These are phyloP conservation scores for Trypanosoma avium DNA, from an alignment of 208 protist genomes.

Conservation along the genomic window DNA sequence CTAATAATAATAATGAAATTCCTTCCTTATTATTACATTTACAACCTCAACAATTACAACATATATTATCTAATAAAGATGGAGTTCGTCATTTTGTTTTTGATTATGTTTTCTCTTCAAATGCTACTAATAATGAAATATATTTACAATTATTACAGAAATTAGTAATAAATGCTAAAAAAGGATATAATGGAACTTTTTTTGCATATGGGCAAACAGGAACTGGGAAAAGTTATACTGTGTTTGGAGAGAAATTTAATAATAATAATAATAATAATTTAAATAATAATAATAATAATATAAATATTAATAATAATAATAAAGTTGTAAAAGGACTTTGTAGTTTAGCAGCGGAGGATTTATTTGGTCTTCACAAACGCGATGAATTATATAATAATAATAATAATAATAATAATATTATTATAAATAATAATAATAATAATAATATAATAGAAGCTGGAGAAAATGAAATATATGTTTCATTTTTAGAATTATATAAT, in stretches of 20 bases:
- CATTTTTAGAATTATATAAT: slow-evolving; percentile 76
- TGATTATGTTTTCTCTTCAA: slow-evolving; percentile 38
- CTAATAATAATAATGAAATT: not conserved
- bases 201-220: slow-evolving; percentile 65
- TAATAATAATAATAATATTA: no score
- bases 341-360: slow-evolving; percentile 45
- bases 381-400: no score
- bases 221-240: slow-evolving; percentile 57
- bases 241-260: slow-evolving; percentile 43
- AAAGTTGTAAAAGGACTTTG: slow-evolving; percentile 34
- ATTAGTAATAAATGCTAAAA: slow-evolving; percentile 35
- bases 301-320: no score
- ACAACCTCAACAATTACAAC: not conserved
- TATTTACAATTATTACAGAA: slow-evolving; percentile 33
- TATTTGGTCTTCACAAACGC: not conserved
- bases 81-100: slow-evolving; percentile 36
- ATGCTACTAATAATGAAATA: slow-evolving; percentile 36
- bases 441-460: no score
- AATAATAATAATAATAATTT: no score
- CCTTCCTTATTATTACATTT: not conserved
- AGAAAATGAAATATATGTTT: slow-evolving; percentile 24
- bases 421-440: not conserved
- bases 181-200: slow-evolving; percentile 49
- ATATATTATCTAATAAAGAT: not conserved
- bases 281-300: no score